Evolutionary conservation across 129 eudicot species (phyloP).

Genomic region (Lactuca saligna): DNA sequence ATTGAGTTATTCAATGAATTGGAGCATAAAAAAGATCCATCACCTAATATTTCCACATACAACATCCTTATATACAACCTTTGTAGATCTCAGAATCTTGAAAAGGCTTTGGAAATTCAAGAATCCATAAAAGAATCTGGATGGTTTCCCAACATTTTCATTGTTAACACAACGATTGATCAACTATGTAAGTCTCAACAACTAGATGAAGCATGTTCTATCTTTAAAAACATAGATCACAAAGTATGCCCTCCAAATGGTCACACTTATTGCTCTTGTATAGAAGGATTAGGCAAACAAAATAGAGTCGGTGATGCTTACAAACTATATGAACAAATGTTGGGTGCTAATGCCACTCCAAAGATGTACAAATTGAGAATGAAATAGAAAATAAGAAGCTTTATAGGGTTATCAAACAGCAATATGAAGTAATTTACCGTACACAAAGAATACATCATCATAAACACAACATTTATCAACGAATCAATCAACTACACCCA

Average conservation of each 20-base stretch:
- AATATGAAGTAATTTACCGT: too few species aligned
- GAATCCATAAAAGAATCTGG: constrained; percentile 80
- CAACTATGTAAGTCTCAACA: constrained; percentile 67
- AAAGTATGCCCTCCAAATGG: constrained; percentile 68
- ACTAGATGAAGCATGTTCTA: constrained; percentile 70
- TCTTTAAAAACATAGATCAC: constrained; percentile 67
- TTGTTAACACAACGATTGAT: constrained; percentile 85
- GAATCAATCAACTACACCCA: too few species aligned
- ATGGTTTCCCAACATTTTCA: constrained; percentile 64
- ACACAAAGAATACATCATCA: too few species aligned
- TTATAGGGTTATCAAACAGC: too few species aligned
- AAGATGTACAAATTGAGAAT: not conserved
- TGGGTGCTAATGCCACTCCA: constrained; percentile 58
- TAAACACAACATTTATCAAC: too few species aligned
- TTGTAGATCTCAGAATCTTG: constrained; percentile 57
- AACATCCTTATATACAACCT: constrained; percentile 84
- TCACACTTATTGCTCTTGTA: constrained; percentile 72
- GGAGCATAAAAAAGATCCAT: constrained; percentile 57
- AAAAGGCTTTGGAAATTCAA: constrained; percentile 62
- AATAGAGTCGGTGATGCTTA: constrained; percentile 88
- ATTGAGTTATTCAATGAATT: constrained; percentile 73
- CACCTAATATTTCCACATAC: constrained; percentile 68
- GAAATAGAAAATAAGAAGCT: too few species aligned
- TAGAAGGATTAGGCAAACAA: constrained; percentile 84
- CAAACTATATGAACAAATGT: constrained; percentile 68